Evolutionary conservation across 768 basidiomycete species (phyloP).

Genomic region (Hortiboletus flavorubellus): DNA sequence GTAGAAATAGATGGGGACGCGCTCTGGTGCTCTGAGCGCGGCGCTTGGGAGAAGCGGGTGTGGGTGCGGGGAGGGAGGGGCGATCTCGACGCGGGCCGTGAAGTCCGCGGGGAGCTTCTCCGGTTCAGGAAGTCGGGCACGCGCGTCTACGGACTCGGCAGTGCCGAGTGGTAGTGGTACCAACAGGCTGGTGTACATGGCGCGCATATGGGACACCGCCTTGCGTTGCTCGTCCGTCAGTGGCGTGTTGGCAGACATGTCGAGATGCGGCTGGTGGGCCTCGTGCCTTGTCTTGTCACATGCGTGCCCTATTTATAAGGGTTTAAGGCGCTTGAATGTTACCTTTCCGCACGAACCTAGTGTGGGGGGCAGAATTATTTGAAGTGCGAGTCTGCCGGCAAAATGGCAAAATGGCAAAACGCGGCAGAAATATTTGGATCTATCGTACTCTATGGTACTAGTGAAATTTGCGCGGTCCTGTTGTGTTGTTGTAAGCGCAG

Average conservation of each 20-base stretch:
- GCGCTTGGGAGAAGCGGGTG: neutral
- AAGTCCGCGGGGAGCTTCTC: slow-evolving; percentile 11
- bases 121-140: neutral
- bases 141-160: slow-evolving; percentile 13
- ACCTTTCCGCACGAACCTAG: too few species aligned
- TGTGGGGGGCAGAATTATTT: too few species aligned
- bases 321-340: too few species aligned
- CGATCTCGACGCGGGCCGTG: slow-evolving; percentile 14
- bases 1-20: slow-evolving; percentile 22
- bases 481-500: too few species aligned
- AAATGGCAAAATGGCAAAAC: too few species aligned
- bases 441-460: too few species aligned
- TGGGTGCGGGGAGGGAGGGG: slow-evolving; percentile 6
- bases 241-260: slow-evolving; percentile 2
- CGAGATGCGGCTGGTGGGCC: neutral
- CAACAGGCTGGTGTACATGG: rapidly evolving
- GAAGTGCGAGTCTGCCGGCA: too few species aligned
- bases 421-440: too few species aligned
- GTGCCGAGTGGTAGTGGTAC: neutral
- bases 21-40: slow-evolving; percentile 14
- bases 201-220: slow-evolving; percentile 2
- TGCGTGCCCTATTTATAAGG: neutral
- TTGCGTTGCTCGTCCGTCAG: slow-evolving; percentile 15
- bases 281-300: neutral
- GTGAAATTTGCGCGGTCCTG: too few species aligned